Evolutionary conservation across 202 grass and related monocot species (phyloP).

Genomic region (Thinopyrum obtusiflorum): DNA sequence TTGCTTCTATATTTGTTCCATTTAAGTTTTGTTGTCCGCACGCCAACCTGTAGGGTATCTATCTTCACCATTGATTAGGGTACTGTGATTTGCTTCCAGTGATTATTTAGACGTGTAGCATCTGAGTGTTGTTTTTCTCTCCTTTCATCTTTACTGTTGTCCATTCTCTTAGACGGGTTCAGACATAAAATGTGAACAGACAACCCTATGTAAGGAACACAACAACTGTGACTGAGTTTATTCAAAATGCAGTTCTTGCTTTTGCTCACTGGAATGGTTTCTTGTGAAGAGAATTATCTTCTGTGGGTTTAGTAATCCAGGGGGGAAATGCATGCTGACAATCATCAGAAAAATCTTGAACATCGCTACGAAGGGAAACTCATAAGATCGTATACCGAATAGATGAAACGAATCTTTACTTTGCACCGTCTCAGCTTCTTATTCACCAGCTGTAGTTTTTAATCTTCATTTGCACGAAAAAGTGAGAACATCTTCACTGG

Average conservation of each 20-base stretch:
- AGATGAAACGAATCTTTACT: not conserved
- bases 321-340: not conserved
- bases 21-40: not conserved
- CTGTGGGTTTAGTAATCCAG: not conserved
- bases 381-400: not conserved
- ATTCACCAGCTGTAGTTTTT: not conserved
- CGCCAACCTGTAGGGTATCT: constrained; percentile 21
- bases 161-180: not conserved
- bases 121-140: not conserved
- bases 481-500: not conserved
- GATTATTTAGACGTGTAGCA: not conserved
- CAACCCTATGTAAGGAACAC: constrained; percentile 7
- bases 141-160: not conserved
- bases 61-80: constrained; percentile 33
- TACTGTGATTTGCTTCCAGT: constrained; percentile 41
- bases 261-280: not conserved
- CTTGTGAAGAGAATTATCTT: not conserved
- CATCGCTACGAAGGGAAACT: not conserved
- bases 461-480: not conserved
- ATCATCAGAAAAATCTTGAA: not conserved
- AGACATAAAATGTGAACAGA: not conserved
- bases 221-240: not conserved
- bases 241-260: not conserved
- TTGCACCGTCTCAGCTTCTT: not conserved
- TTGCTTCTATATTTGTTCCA: constrained; percentile 26